These are phyloP conservation scores for Exidia glandulosa DNA, from an alignment of 768 basidiomycete species.

Conservation along the genomic window DNA sequence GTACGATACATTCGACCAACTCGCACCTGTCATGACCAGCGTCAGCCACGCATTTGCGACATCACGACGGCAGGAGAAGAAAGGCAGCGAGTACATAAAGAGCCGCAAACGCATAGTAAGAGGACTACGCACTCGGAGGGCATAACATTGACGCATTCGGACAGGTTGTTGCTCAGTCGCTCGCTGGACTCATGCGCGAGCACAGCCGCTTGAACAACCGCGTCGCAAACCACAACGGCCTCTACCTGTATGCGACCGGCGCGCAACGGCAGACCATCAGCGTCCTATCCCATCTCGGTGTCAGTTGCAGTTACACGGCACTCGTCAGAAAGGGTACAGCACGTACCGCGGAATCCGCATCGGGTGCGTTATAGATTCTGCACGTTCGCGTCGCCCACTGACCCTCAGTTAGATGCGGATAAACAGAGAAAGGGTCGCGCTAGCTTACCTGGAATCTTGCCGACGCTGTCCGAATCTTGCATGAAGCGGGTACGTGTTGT, in stretches of 20 bases:
- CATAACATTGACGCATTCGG: no score
- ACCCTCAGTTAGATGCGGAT: not conserved
- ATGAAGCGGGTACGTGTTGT: constrained; percentile 8
- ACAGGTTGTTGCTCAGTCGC: constrained; percentile 16
- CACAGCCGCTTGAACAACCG: constrained; percentile 24
- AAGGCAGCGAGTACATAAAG: no score
- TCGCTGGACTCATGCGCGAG: constrained; percentile 15
- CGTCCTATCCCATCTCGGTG: constrained; percentile 19
- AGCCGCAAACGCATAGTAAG: no score
- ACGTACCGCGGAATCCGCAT: not conserved
- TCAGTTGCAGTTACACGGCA: constrained; percentile 21
- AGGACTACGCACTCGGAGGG: no score
- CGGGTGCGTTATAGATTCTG: no score
- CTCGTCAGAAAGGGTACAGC: constrained; percentile 10
- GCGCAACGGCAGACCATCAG: constrained; percentile 21
- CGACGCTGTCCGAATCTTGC: constrained; percentile 16
- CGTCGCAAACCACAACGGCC: constrained; percentile 14
- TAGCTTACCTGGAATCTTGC: constrained; percentile 13
- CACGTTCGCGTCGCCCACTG: no score
- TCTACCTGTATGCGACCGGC: constrained; percentile 24
- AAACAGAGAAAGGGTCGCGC: not conserved
- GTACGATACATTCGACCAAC: not conserved
- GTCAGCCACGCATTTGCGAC: not conserved
- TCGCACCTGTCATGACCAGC: not conserved
- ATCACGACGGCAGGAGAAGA: not conserved